Conservation (phyloP, 2,329 filamentous ascomycete genomes). For the Colletotrichum brevisporum region DNA sequence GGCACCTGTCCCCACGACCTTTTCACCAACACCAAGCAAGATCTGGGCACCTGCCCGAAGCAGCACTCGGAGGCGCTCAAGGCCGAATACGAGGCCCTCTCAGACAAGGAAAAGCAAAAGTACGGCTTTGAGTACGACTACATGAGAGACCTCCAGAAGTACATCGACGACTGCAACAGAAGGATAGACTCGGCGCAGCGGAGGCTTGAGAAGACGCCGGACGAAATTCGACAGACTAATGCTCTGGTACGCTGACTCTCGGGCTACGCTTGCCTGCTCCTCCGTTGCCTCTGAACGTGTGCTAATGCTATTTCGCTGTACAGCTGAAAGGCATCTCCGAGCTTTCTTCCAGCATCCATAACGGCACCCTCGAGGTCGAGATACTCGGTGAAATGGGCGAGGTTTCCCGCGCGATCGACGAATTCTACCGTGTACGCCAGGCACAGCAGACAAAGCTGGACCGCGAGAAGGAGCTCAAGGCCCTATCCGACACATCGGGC, state of each 20-base stretch:
- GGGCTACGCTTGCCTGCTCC: accelerated
- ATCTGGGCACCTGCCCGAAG: constrained; percentile 90
- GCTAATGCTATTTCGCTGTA: constrained; percentile 47
- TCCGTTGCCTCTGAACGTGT: not conserved
- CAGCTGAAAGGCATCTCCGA: constrained; percentile 87
- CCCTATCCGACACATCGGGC: constrained; percentile 90
- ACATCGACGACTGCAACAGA: constrained; percentile 96
- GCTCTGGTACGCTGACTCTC: constrained; percentile 68
- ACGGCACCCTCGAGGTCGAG: constrained; percentile 87
- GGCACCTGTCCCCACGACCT: constrained; percentile 72
- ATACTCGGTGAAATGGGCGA: constrained; percentile 86
- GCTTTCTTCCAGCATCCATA: constrained; percentile 81
- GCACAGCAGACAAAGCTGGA: constrained; percentile 86
- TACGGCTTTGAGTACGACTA: constrained; percentile 98
- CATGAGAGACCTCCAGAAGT: constrained; percentile 93
- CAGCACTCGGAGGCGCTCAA: constrained; percentile 91
- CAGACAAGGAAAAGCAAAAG: constrained; percentile 78
- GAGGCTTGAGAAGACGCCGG: constrained; percentile 94
- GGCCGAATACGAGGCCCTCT: constrained; percentile 85
- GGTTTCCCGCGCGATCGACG: constrained; percentile 86
- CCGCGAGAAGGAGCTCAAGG: constrained; percentile 89
- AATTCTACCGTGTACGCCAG: constrained; percentile 87
- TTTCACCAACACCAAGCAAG: constrained; percentile 99
- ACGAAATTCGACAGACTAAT: constrained; percentile 97
- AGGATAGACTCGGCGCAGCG: constrained; percentile 92